Base-by-base conservation (phyloP, 176 grass and related monocot species). In the Carex scoparia region DNA sequence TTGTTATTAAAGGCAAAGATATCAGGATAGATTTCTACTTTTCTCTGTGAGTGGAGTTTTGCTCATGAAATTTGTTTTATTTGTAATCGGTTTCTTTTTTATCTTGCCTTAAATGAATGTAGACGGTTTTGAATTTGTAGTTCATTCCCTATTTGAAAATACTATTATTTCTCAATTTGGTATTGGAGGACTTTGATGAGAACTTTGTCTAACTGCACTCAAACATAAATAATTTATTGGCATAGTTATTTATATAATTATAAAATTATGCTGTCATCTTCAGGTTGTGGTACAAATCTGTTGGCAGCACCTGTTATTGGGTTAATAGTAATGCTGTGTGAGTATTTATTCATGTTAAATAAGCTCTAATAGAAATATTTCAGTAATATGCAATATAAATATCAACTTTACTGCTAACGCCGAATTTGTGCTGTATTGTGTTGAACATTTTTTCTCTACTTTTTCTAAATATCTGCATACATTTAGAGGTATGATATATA, bases 11-110 rank as follows among this genome's bases (percentile, higher is more conserved):
- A 16, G 32, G 66, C 31, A 74, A 49, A 74, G 70, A 51, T 74
- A 14, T 54, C 72, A 76, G 11, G 46, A 55, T 76, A 55, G 23
- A 76, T 76, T 76, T 19, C 48, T 46, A 76, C 72, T 76, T 76
- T 3, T 76, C 49, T 75, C 28, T 76, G 48, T 55, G 12, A 76
- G 72, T 76, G 72, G 72, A 30, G 5, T 55, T 30, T 76, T 76
- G 12, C 23, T 55, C 72, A 55, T 49, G 23, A 55, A 28, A 54
- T 76, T 70, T 76, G 0, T 23, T 30, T 76, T 76, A 0, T 23
- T 30, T 76, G 72, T 55, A 2, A 55, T 15, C 11, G 11, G 19
- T 55, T 76, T 76, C 48, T 15, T 55, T 61, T 2, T 76, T 54
- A 6, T 32, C 16, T 76, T 49, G 1, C 12, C 71, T 54, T 76